Evolutionary conservation across 805 yeast species (phyloP), one percentile per base, ranked within the genome.

Genomic region (Candida oleophila): DNA sequence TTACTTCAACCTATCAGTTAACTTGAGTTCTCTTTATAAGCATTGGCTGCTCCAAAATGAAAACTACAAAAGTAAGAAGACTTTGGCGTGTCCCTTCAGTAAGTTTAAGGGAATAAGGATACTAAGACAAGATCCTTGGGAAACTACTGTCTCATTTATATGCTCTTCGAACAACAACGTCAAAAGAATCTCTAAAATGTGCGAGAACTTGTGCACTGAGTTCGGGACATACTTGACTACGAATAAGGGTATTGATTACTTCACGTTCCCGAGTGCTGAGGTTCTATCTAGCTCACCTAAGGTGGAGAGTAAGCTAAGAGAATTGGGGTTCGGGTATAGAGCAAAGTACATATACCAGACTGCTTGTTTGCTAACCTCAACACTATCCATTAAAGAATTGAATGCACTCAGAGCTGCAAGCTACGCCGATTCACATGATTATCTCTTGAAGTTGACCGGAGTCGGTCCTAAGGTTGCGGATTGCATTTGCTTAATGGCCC

Each of bases 381-480:
- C 32, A 9, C 20, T 22, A 9, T 21, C 39, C 7, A 19, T 42
- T 3, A 69, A 66, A 3, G 56, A 61, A 30, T 71, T 77, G n/a
- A 57, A 68, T 22, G 59, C 59, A 0, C 68, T 85, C 50, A 67
- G 90, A 8, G 51, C 62, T 1, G 59, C 67, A 35, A 61, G 74
- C 2, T 81, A 82, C 52, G 73, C 68, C 39, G 76, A 71, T 4
- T 83, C 84, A 1, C 86, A 82, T 50, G 70, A 73, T 4, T 81
- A 76, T 42, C 66, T 94, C 37, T 70, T 85, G 52, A 73, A 78
- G 50, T 85, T 87, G 55, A 73, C 78, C 2, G 99, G 99, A 0
- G 97, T 94, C 0, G 99, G 99, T 0, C 98, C 98, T 0, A 94
- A 94, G 66, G 98, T 94, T 1, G 97, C 99, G 0, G 99, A 94